Base-by-base conservation (phyloP, 805 yeast genomes). In the Candida peoriensis region DNA sequence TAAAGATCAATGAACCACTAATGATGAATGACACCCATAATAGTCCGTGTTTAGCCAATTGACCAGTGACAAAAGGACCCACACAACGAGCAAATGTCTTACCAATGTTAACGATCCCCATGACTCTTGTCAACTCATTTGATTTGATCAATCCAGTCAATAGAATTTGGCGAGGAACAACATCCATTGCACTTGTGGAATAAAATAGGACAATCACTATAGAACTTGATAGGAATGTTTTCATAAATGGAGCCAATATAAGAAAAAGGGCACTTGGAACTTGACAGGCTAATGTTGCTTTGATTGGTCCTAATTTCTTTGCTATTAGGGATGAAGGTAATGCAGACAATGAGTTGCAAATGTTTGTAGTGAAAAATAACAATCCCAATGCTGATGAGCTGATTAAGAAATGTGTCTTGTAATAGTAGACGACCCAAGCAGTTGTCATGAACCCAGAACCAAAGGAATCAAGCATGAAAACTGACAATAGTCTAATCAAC, bases 401-500 rank as follows among this genome's bases (percentile, higher is more conserved):
- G 20, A 76, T 58, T 2, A 55, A 44, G 47, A 80, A 87, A 11
- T 63, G 57, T 23, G 68, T 70, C 37, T 76, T 73, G 63, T 85
- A 80, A 58, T 84, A 88, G 54, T 81, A 88, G 25, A 87, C 86
- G 28, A 82, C 69, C 96, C 96, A 89, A 1, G 95, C 81, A 29
- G 78, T 67, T 2, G 95, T 79, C 87, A 87, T 82, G 57, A 88
- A 82, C 2, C 96, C 96, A 43, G 76, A 78, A 0, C 95, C 96
- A 32, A 88, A 68, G 2, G 96, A 86, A 57, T 88, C 97, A 20
- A 85, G 52, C 78, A 85, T 84, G 52, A 88, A 89, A 13, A 81
- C 68, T 6, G 70, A 55, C 17, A 80, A 57, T 5, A 81, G 60
- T 33, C 70, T 69, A 16, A 69, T 55, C 30, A 80, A 52, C 8